Evolutionary conservation across 768 basidiomycete genomes (phyloP).

Genomic region (Mycena capillaripes): DNA sequence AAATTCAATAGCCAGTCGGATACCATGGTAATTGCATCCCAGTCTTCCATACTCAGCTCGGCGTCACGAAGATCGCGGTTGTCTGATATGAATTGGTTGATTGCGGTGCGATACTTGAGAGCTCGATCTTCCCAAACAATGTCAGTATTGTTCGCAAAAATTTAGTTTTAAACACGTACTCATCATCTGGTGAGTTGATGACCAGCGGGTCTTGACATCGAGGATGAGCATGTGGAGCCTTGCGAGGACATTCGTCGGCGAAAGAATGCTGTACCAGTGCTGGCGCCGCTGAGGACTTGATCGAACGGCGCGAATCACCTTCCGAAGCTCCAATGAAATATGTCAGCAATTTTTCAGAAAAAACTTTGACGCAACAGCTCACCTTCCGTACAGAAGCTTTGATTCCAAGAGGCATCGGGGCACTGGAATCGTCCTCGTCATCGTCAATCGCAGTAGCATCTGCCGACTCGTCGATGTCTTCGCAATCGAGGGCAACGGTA

Average conservation of each 20-base stretch:
- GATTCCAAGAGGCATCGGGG: background rate
- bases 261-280: background rate
- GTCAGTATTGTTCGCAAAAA: too few species aligned
- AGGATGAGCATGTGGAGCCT: background rate
- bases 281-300: background rate
- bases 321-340: constrained; percentile 8
- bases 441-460: background rate
- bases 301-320: too few species aligned
- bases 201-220: too few species aligned
- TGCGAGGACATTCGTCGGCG: background rate
- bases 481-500: background rate
- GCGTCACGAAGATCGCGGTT: too few species aligned
- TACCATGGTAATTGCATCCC: too few species aligned
- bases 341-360: background rate
- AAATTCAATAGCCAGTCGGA: too few species aligned
- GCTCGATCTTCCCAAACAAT: too few species aligned
- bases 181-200: background rate
- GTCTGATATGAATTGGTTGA: too few species aligned
- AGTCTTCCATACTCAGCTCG: too few species aligned
- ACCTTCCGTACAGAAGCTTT: constrained; percentile 18
- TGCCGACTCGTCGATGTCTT: background rate
- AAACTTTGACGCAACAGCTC: background rate
- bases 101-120: too few species aligned
- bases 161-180: background rate
- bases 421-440: background rate